phyloP scores from a whole-genome alignment of 768 basidiomycete genomes.

The Termitomyces sp. region DNA sequence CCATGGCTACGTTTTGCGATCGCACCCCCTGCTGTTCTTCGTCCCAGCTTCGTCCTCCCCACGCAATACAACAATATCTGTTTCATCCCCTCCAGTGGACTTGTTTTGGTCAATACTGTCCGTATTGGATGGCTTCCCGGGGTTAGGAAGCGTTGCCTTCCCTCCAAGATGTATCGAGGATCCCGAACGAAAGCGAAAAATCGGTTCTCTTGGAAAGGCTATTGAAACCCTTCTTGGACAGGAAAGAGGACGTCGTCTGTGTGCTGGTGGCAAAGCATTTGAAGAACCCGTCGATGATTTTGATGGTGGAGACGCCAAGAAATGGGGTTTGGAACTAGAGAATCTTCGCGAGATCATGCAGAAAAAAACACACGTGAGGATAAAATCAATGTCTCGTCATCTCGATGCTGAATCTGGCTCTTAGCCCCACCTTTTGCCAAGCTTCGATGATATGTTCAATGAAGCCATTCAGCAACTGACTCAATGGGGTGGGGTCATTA shows the following conservation, averaged over 20 bases:
- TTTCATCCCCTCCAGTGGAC: conserved; percentile 39
- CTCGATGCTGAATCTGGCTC: conserved; percentile 4
- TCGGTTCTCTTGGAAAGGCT: conserved; percentile 72
- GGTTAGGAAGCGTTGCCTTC: conserved; percentile 73
- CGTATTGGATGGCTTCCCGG: conserved; percentile 67
- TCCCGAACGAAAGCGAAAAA: conserved; percentile 68
- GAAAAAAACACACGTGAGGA: conserved; percentile 53
- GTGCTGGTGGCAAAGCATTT: conserved; percentile 45
- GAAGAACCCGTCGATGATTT: conserved; percentile 34
- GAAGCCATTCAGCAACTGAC: conserved; percentile 77
- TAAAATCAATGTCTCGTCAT: conserved; percentile 3
- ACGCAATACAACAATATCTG: conserved; percentile 36
- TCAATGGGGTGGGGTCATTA: conserved; percentile 70
- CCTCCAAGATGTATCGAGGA: conserved; percentile 78
- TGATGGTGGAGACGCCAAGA: conserved; percentile 69
- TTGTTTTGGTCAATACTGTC: conserved; percentile 47
- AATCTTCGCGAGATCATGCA: conserved; percentile 57
- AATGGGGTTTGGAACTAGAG: conserved; percentile 71
- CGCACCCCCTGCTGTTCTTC: conserved; percentile 57
- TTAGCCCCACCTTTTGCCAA: conserved; percentile 53
- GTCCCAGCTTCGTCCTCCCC: conserved; percentile 38
- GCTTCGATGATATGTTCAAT: conserved; percentile 72
- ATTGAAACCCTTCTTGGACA: conserved; percentile 64
- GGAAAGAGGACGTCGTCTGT: conserved; percentile 64
- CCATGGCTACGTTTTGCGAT: conserved; percentile 61